phyloP scores from a whole-genome alignment of 768 basidiomycete genomes.

The Dendrothele bispora region DNA sequence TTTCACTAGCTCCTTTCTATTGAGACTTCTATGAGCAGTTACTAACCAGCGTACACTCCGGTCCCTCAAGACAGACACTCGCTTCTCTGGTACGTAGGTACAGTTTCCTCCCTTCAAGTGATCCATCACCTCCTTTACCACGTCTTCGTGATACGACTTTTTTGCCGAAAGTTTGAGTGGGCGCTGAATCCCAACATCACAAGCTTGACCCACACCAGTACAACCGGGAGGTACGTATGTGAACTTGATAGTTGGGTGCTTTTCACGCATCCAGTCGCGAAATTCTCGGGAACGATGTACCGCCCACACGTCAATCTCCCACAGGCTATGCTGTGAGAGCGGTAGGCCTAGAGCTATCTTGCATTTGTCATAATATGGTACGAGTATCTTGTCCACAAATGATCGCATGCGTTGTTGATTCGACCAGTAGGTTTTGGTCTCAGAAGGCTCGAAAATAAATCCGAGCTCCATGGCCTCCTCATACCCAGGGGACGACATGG shows the following conservation, averaged over 20 bases:
- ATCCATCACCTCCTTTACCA: constrained; percentile 27
- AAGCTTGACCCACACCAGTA: constrained; percentile 31
- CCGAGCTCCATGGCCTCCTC: constrained; percentile 11
- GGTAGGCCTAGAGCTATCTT: constrained; percentile 15
- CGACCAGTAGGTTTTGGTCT: constrained; percentile 14
- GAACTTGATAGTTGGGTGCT: constrained; percentile 27
- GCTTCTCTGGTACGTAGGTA: no score
- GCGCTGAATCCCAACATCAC: constrained; percentile 37
- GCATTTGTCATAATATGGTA: constrained; percentile 15
- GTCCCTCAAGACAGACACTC: constrained; percentile 20
- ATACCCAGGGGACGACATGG: neutral
- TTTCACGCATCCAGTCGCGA: constrained; percentile 27
- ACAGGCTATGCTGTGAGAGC: constrained; percentile 14
- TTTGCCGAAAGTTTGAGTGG: constrained; percentile 34
- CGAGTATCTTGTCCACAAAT: constrained; percentile 18
- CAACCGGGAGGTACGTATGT: constrained; percentile 32
- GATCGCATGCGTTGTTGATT: constrained; percentile 14
- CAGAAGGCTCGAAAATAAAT: constrained; percentile 14
- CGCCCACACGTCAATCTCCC: constrained; percentile 32
- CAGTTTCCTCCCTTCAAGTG: constrained; percentile 23
- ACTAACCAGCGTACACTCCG: constrained; percentile 30
- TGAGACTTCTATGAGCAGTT: constrained; percentile 27
- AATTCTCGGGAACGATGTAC: no score
- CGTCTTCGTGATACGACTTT: constrained; percentile 30
- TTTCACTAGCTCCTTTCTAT: constrained; percentile 24